Conservation (phyloP, 805 yeast species). For the Teunomyces panamensis region DNA sequence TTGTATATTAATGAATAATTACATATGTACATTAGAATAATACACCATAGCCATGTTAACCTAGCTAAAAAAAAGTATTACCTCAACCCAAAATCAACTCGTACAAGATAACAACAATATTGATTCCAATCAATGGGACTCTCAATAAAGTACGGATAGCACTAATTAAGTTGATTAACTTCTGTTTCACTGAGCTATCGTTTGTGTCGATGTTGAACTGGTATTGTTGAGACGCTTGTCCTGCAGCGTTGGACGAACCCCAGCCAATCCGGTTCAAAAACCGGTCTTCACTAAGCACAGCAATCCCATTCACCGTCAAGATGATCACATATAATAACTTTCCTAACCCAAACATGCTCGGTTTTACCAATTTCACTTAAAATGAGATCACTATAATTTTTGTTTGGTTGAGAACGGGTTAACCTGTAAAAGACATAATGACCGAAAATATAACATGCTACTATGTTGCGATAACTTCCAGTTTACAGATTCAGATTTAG, state of each 20-base stretch:
- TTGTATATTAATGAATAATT: conserved; percentile 3
- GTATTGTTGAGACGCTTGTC: conserved; percentile 16
- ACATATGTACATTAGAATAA: conserved; percentile 5
- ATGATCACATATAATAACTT: conserved; percentile 53
- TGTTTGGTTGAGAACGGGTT: neutral
- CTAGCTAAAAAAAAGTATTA: neutral
- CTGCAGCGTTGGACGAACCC: conserved; percentile 20
- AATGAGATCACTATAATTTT: neutral
- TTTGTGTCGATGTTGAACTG: conserved; percentile 45
- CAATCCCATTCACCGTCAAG: conserved; percentile 70
- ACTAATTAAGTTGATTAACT: conserved; percentile 61
- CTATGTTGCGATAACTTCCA: too few species aligned
- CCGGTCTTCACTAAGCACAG: conserved; percentile 77
- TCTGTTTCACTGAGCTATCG: conserved; percentile 48
- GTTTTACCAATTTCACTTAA: neutral
- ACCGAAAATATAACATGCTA: too few species aligned
- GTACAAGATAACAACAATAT: conserved; percentile 63
- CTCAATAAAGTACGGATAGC: conserved; percentile 76
- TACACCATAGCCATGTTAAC: conserved; percentile 1
- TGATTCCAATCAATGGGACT: conserved; percentile 68
- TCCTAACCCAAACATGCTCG: conserved; percentile 57
- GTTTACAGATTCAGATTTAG: too few species aligned
- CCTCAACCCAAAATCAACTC: conserved; percentile 63
- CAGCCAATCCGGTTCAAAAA: conserved; percentile 60
- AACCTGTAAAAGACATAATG: neutral